A percentile compares a stretch with the other conserved stretches of the same genome.
Conservation (phyloP, 306 rosid genomes). For the Citrullus colocynthis region DNA sequence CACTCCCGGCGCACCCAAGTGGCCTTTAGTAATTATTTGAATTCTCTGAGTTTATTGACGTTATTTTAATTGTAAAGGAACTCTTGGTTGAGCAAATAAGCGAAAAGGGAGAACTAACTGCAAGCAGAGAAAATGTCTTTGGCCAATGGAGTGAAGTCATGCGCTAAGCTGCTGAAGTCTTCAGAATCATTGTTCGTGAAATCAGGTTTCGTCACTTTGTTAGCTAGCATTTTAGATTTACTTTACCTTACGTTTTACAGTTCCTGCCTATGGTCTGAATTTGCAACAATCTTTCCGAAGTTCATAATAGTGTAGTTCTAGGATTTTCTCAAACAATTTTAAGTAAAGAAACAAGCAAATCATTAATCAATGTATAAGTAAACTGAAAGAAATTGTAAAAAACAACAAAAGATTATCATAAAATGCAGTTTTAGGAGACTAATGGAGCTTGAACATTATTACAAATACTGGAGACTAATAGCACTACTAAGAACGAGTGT, state of each 20-base stretch:
- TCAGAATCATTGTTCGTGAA: not conserved
- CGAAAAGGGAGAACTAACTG: not conserved
- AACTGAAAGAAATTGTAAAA: not conserved
- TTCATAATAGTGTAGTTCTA: not conserved
- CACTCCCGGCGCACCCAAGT: not conserved
- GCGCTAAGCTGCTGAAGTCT: not conserved
- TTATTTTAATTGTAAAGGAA: not conserved
- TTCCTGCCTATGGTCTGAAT: not conserved
- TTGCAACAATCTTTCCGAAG: not conserved
- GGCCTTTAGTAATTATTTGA: not conserved
- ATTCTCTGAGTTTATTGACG: not conserved
- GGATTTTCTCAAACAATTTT: not conserved
- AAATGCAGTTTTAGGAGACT: not conserved
- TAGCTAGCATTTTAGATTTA: not conserved
- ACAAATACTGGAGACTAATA: not conserved
- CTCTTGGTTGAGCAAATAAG: not conserved
- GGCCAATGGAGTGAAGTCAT: constrained; percentile 2
- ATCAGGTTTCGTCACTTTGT: not conserved
- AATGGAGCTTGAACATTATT: not conserved
- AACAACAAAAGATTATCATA: not conserved
- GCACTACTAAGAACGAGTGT: not conserved
- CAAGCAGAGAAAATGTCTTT: not conserved
- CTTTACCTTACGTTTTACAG: not conserved
- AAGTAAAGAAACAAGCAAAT: not conserved
- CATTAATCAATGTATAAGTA: not conserved